A percentile compares a stretch with the other conserved stretches of the same genome.
Evolutionary conservation across 1,284 basidiomycete genomes (phyloP).

Genomic region (Boletus albobrunnescens): DNA sequence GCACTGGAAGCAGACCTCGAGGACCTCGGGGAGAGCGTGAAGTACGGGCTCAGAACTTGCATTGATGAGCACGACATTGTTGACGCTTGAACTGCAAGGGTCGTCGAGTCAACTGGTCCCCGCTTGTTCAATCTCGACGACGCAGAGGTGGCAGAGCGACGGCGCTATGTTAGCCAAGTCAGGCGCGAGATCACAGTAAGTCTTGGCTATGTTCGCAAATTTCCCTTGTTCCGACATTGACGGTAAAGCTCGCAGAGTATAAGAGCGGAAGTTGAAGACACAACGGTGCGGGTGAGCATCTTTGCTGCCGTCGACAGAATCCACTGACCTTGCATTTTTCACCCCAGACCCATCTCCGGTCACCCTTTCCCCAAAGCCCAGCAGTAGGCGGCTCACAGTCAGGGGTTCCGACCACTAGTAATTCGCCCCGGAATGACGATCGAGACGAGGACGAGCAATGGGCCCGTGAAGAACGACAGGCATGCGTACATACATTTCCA

Average conservation of each 20-base stretch:
- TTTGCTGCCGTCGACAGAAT: not conserved
- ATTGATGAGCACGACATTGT: not conserved
- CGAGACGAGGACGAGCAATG: constrained; percentile 70
- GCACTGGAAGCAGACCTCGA: constrained; percentile 81
- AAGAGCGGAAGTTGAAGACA: constrained; percentile 46
- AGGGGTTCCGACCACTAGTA: constrained; percentile 3
- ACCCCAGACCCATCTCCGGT: constrained; percentile 8
- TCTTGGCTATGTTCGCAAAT: constrained; percentile 13
- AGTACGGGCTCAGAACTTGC: constrained; percentile 40
- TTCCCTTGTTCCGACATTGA: constrained; percentile 15
- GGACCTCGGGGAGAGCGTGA: constrained; percentile 85
- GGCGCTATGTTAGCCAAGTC: constrained; percentile 72
- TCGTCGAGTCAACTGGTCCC: constrained; percentile 77
- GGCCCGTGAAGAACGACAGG: constrained; percentile 83
- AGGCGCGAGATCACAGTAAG: constrained; percentile 75
- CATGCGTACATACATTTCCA: constrained; percentile 25
- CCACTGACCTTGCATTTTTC: constrained; percentile 1
- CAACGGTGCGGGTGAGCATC: constrained; percentile 16
- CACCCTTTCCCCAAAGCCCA: constrained; percentile 15
- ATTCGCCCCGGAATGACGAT: constrained; percentile 27
- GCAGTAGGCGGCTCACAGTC: constrained; percentile 17
- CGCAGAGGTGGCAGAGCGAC: constrained; percentile 65
- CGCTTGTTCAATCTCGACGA: constrained; percentile 80
- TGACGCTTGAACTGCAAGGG: constrained; percentile 40
- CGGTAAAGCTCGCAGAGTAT: constrained; percentile 56